Conservation (phyloP, 352 stramenopile species). For the Pythium biforme region DNA sequence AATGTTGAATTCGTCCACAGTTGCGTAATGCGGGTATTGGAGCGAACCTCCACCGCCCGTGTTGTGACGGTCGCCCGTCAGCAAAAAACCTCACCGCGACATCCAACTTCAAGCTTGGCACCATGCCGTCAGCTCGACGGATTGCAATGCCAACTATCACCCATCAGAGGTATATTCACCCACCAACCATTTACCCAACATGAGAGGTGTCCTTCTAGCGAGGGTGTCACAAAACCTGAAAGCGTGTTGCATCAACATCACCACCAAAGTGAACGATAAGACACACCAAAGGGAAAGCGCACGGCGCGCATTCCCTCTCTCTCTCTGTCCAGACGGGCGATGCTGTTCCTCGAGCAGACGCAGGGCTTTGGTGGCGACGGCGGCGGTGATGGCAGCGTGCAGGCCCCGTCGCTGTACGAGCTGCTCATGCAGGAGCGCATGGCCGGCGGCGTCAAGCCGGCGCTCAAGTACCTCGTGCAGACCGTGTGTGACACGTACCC, state of each 20-base stretch:
- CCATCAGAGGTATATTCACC: neutral
- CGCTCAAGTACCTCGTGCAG: constrained; percentile 72
- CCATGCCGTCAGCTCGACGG: neutral
- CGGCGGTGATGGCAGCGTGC: constrained; percentile 2
- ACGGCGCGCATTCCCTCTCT: too few relatives aligned
- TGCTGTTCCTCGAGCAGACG: constrained; percentile 83
- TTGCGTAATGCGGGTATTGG: constrained; percentile 14
- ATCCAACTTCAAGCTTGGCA: constrained; percentile 21
- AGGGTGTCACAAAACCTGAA: neutral
- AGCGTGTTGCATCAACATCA: constrained; percentile 21
- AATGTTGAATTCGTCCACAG: constrained; percentile 24
- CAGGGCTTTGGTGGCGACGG: constrained; percentile 53
- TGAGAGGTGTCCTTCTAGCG: neutral
- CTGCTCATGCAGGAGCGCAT: constrained; percentile 88
- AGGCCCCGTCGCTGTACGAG: constrained; percentile 77
- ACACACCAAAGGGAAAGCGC: too few relatives aligned
- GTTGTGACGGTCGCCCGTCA: constrained; percentile 21
- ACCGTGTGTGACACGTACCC: constrained; percentile 75
- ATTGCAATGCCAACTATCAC: neutral
- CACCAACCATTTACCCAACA: neutral
- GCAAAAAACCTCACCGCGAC: constrained; percentile 23
- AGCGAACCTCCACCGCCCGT: neutral
- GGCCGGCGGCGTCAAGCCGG: constrained; percentile 68
- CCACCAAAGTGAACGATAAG: neutral
- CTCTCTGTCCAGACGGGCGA: constrained; percentile 25